Base-by-base conservation (phyloP, 2,329 filamentous ascomycete genomes). In the Alternaria ethzedia region DNA sequence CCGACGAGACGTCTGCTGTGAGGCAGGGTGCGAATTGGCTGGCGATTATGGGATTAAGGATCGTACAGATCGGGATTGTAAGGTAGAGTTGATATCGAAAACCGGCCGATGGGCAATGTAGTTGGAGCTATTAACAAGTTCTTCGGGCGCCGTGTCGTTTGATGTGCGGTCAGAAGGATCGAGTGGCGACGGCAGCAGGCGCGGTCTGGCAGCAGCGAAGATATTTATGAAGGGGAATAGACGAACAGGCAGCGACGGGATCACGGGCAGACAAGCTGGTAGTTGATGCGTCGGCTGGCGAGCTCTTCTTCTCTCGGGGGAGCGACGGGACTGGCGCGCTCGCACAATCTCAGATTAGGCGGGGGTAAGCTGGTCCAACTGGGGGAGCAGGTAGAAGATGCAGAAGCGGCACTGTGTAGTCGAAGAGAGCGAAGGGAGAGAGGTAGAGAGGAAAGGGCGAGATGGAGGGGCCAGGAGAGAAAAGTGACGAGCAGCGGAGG, bases 391-490 rank as follows among this genome's bases (percentile, higher is more conserved):
- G 67, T 73, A 73, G 70, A 75, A 77, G 77, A 79, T 80, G 78
- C 75, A 76, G 70, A 73, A 74, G 73, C 74, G 70, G 74, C 70
- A 69, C 67, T 63, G 64, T 49, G 66, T 67, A 66, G 82, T 56
- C 64, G 63, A 67, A 68, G 67, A 68, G 66, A 64, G 64, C 47
- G 64, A 59, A 52, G 69, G 57, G 54, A 46, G 54, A 41, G 45
- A 28, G 59, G 36, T 36, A 25, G 41, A 76, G 93, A 78, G 87
- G 88, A 57, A 86, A 86, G 5, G 87, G 86, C 67, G 65, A 67
- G 69, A 63, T 70, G 65, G 67, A 70, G 67, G 61, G 69, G 63
- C 62, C 84, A 66, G 70, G 69, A 70, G 72, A 70, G 62, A 70
- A 68, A 71, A 69, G 67, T 64, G 68, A 76, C 66, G 64, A 71